Evolutionary conservation across 805 yeast genomes (phyloP).

Genomic region (Candida saitoana): DNA sequence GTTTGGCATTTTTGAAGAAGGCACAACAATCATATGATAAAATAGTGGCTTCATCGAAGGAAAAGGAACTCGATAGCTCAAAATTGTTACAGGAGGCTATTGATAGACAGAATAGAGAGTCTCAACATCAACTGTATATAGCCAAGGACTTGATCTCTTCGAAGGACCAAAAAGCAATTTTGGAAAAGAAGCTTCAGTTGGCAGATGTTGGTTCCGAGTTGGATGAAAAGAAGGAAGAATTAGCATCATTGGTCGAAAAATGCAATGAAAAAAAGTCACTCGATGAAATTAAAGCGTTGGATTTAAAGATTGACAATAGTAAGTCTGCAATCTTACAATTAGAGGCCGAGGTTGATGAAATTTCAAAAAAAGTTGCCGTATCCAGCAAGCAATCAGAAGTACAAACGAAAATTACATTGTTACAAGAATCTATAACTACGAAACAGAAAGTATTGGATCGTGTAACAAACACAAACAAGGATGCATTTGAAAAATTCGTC

Average conservation of each 20-base stretch:
- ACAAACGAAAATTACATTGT: slow-evolving; percentile 48
- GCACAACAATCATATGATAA: neutral
- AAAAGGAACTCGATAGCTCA: slow-evolving; percentile 9
- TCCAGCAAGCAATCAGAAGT: slow-evolving; percentile 57
- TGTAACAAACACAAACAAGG: slow-evolving; percentile 19
- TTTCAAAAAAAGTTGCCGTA: slow-evolving; percentile 46
- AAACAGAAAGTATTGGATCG: slow-evolving; percentile 26
- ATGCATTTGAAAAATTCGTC: slow-evolving; percentile 15
- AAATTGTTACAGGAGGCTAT: slow-evolving; percentile 12
- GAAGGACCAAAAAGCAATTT: slow-evolving; percentile 29
- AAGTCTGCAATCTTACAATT: slow-evolving; percentile 30
- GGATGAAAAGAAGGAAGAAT: slow-evolving; percentile 39
- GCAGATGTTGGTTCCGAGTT: slow-evolving; percentile 37
- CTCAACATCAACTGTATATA: slow-evolving; percentile 40
- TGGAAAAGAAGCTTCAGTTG: slow-evolving; percentile 32
- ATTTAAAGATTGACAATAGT: slow-evolving; percentile 30
- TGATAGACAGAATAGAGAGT: slow-evolving; percentile 34
- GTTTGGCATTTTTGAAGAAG: slow-evolving; percentile 4
- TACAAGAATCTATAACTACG: slow-evolving; percentile 35
- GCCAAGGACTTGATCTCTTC: slow-evolving; percentile 35
- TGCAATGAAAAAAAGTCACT: slow-evolving; percentile 19
- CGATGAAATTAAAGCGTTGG: slow-evolving; percentile 12
- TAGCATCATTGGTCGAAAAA: slow-evolving; percentile 36
- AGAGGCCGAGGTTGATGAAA: slow-evolving; percentile 44
- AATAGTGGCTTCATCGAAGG: slow-evolving; percentile 5